Conservation (phyloP, 2,329 filamentous ascomycete genomes). For the Rugonectria rugulosa region DNA sequence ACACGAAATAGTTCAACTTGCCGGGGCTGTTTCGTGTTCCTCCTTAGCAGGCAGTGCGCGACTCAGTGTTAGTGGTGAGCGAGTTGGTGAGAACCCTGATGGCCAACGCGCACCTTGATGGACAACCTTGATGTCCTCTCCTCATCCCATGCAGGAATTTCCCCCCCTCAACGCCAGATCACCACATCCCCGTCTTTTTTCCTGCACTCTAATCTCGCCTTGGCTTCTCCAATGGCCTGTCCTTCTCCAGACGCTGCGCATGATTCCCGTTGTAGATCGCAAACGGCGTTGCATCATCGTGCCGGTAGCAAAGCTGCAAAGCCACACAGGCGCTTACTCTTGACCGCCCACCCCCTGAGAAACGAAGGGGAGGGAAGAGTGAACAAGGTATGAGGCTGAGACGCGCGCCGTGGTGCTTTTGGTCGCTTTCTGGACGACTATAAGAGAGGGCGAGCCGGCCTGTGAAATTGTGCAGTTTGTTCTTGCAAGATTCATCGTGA, state of each 20-base stretch:
- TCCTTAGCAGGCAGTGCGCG: slow-evolving; percentile 3
- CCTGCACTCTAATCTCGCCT: not conserved
- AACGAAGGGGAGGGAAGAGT: not conserved
- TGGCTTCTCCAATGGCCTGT: slow-evolving; percentile 7
- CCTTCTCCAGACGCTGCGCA: not conserved
- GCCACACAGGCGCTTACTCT: not conserved
- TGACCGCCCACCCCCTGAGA: not conserved
- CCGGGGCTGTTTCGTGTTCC: not conserved
- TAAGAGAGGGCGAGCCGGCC: slow-evolving; percentile 19
- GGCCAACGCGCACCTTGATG: slow-evolving; percentile 38
- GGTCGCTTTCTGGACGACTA: slow-evolving; percentile 1
- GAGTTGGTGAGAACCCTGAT: slow-evolving; percentile 36
- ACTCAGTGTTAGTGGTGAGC: not conserved
- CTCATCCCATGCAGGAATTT: not conserved
- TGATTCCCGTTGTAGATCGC: slow-evolving; percentile 9
- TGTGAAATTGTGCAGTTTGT: not conserved
- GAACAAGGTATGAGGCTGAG: slow-evolving; percentile 13
- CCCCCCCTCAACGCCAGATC: slow-evolving; percentile 16
- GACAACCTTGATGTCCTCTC: slow-evolving; percentile 38
- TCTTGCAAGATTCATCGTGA: not conserved
- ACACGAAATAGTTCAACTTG: not conserved
- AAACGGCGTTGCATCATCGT: slow-evolving; percentile 8
- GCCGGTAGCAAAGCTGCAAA: not conserved
- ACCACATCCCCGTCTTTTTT: slow-evolving; percentile 9
- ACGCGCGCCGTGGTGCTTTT: not conserved